Percentiles rank a stretch among this genome's conserved stretches.
phyloP scores from a whole-genome alignment of 805 yeast genomes.

The Hanseniaspora thailandica region DNA sequence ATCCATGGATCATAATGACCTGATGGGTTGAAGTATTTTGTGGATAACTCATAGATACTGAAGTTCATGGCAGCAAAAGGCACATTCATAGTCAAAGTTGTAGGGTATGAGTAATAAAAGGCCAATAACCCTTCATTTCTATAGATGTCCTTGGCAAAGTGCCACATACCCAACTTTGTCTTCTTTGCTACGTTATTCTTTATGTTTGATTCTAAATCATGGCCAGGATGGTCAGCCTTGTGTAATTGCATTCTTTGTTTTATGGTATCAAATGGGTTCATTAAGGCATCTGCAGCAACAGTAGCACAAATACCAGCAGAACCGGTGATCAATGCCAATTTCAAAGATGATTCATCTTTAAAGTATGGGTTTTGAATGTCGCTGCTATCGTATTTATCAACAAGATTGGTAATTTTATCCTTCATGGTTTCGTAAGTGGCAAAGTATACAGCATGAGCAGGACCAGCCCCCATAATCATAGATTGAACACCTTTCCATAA shows the following conservation, averaged over 20 bases:
- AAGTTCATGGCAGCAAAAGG: constrained; percentile 94
- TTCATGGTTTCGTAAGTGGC: constrained; percentile 78
- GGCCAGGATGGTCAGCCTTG: constrained; percentile 18
- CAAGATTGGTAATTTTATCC: constrained; percentile 28
- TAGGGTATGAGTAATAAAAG: constrained; percentile 85
- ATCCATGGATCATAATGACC: constrained; percentile 73
- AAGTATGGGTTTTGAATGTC: constrained; percentile 1
- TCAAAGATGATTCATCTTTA: constrained; percentile 25
- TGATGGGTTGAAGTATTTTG: constrained; percentile 68
- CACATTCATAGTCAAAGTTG: constrained; percentile 79
- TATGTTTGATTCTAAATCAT: constrained; percentile 15
- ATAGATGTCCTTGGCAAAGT: constrained; percentile 35
- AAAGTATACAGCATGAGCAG: constrained; percentile 94
- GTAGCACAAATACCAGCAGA: constrained; percentile 87
- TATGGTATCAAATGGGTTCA: constrained; percentile 94
- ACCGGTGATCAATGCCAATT: constrained; percentile 74
- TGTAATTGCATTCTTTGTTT: constrained; percentile 85
- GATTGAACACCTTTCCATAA: constrained; percentile 91
- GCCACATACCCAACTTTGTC: constrained; percentile 20
- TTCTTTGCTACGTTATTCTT: constrained; percentile 6
- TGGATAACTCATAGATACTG: constrained; percentile 76
- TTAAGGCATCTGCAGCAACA: constrained; percentile 82
- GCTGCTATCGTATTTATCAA: neutral
- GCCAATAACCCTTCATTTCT: constrained; percentile 59
- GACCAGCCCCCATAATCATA: constrained; percentile 94